These are phyloP conservation scores for Kwoniella sp. DNA, from an alignment of 768 basidiomycete genomes.

Conservation along the genomic window DNA sequence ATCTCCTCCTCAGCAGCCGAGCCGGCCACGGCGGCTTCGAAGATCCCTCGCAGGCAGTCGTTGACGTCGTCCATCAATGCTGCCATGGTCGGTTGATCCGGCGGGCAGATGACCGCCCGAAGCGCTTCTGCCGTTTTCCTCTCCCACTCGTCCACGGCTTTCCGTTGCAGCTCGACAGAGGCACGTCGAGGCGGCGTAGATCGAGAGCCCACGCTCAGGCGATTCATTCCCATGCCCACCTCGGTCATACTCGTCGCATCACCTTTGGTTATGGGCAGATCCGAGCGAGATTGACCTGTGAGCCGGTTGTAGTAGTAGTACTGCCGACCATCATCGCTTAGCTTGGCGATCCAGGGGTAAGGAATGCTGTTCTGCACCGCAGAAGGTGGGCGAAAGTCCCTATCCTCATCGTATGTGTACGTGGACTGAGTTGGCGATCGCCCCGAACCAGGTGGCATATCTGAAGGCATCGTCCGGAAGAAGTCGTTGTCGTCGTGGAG, in stretches of 20 bases:
- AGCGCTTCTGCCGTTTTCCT: constrained; percentile 6
- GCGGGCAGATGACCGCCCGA: constrained; percentile 5
- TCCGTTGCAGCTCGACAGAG: constrained; percentile 20
- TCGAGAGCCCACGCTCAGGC: constrained; percentile 19
- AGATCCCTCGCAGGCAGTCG: constrained; percentile 36
- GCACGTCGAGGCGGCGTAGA: constrained; percentile 9
- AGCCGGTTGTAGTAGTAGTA: constrained; percentile 73
- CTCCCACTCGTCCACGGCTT: constrained; percentile 26
- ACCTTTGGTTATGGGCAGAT: constrained; percentile 16
- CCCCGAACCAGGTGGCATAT: no score
- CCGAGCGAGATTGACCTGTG: constrained; percentile 56
- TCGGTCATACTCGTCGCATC: constrained; percentile 9
- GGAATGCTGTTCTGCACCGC: constrained; percentile 22
- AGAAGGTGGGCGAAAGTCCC: constrained; percentile 22
- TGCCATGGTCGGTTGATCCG: constrained; percentile 20
- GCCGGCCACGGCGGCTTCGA: constrained; percentile 39
- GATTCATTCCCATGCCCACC: constrained; percentile 9
- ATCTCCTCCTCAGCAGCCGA: constrained; percentile 41
- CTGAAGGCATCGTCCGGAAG: no score
- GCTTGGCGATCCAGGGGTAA: constrained; percentile 72
- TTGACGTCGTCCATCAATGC: constrained; percentile 31
- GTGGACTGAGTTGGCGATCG: not conserved
- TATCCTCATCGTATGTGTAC: constrained; percentile 43
- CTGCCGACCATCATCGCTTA: constrained; percentile 75
- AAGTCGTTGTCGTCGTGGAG: constrained; percentile 13